These are phyloP conservation scores for Ambispora gerdemannii DNA, from an alignment of 192 early-diverging fungal genomes.

Conservation along the genomic window DNA sequence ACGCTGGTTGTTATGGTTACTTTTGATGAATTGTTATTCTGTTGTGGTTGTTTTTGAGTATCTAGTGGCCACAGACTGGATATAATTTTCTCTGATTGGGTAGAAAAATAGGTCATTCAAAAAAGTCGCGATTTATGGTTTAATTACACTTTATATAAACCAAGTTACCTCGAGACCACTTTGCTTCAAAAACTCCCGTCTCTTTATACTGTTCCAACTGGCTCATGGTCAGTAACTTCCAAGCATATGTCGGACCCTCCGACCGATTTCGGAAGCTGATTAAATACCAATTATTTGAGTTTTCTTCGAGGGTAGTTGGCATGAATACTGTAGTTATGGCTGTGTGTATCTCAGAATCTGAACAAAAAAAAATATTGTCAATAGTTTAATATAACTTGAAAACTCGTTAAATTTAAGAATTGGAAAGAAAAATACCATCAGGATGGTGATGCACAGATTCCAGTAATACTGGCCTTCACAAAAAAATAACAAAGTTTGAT, in stretches of 20 bases:
- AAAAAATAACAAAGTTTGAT: too few species aligned
- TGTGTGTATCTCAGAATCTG: background rate
- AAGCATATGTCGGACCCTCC: constrained; percentile 1
- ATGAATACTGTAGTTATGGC: constrained; percentile 8
- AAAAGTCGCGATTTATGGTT: background rate
- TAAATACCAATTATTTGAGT: constrained; percentile 11
- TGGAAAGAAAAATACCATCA: background rate
- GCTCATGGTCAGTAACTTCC: constrained; percentile 2
- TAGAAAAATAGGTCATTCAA: background rate
- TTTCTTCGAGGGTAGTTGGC: constrained; percentile 1
- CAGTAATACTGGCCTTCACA: constrained; percentile 5
- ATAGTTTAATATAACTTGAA: too few species aligned
- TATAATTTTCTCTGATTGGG: constrained; percentile 28
- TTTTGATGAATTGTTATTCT: constrained; percentile 19
- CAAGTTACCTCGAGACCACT: constrained; percentile 9
- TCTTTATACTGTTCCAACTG: background rate
- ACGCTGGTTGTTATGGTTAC: constrained; percentile 51
- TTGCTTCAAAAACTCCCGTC: constrained; percentile 5
- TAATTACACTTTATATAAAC: too few species aligned
- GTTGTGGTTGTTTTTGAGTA: background rate
- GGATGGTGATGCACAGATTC: constrained; percentile 2
- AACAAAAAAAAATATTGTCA: background rate
- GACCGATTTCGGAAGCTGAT: constrained; percentile 14
- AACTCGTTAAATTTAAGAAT: too few species aligned
- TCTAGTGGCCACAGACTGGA: constrained; percentile 39